Evolutionary conservation across 2,329 filamentous ascomycete species (phyloP), one percentile per base, ranked within the genome.

Genomic region (Rhynchosporium agropyri): DNA sequence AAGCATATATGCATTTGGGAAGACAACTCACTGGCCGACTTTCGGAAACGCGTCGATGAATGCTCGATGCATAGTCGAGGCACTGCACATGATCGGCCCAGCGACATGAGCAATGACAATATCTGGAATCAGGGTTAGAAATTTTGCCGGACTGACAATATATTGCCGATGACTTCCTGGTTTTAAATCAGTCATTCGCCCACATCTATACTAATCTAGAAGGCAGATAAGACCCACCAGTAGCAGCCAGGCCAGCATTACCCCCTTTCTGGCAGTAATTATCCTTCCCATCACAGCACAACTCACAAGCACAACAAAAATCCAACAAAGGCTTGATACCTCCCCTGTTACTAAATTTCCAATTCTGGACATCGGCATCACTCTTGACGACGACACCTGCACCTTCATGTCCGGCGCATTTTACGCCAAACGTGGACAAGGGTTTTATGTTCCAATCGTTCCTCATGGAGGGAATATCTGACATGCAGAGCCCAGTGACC

Each of bases 21-120:
- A 67, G 2, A 65, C 68, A 33, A 69, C 68, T 61, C 64, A 67
- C 40, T 66, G 58, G 8, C 64, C 54, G 9, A 61, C 58, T 66
- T 70, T 75, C 51, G 79, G 64, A 58, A 76, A 71, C 42, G 80
- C 81, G 46, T 83, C 80, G 12, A 61, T 63, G 56, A 87, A 75
- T 2, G 83, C 81, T 2, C 81, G 79, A 71, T 86, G 84, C 64
- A 86, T 83, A 1, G 85, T 87, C 6, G 79, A 80, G 0, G 81
- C 83, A 49, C 77, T 79, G 74, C 84, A 87, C 82, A 87, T 85
- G 63, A 87, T 80, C 0, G 84, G 84, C 0, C 80, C 85, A 2
- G 84, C 84, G n/a, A 83, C 68, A 64, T 81, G 79, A 64, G 85
- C 83, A 0, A 75, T 73, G 0, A 86, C 79, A 0, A 79, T 82